phyloP scores from a whole-genome alignment of 768 basidiomycete species.

The Agrocybe pediades region DNA sequence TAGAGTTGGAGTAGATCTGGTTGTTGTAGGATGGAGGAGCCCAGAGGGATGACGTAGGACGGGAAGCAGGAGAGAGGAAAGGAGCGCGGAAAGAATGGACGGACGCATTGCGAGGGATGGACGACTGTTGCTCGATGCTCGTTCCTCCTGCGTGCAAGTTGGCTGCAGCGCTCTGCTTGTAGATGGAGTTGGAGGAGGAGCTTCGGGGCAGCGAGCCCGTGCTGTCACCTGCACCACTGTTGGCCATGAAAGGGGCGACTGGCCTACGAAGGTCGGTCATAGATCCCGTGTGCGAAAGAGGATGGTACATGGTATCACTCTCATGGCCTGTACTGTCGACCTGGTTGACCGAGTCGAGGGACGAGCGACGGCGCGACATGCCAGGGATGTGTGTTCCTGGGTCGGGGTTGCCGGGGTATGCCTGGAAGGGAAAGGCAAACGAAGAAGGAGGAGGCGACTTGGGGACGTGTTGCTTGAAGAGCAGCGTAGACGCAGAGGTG shows the following conservation, averaged over 20 bases:
- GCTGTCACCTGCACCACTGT: slow-evolving; percentile 9
- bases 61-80: slow-evolving; percentile 69
- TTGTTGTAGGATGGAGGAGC: slow-evolving; percentile 50
- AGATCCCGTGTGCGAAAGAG: slow-evolving; percentile 21
- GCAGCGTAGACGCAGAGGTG: background rate
- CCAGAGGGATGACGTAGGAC: slow-evolving; percentile 66
- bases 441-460: slow-evolving; percentile 34
- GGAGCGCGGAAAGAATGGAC: slow-evolving; percentile 63
- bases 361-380: slow-evolving; percentile 35
- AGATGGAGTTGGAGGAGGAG: slow-evolving; percentile 36
- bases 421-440: slow-evolving; percentile 55
- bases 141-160: slow-evolving; percentile 28
- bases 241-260: slow-evolving; percentile 51
- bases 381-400: slow-evolving; percentile 49
- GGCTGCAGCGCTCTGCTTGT: slow-evolving; percentile 46
- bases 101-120: slow-evolving; percentile 41
- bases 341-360: slow-evolving; percentile 18
- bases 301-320: slow-evolving; percentile 1
- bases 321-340: slow-evolving; percentile 11
- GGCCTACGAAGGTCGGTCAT: slow-evolving; percentile 36
- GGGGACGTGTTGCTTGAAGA: slow-evolving; percentile 6
- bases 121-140: slow-evolving; percentile 15
- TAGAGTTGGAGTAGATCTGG: slow-evolving; percentile 17
- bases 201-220: slow-evolving; percentile 23
- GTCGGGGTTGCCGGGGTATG: slow-evolving; percentile 68